Base-by-base conservation (phyloP, 2,329 filamentous ascomycete genomes). In the Aureobasidium subglaciale region DNA sequence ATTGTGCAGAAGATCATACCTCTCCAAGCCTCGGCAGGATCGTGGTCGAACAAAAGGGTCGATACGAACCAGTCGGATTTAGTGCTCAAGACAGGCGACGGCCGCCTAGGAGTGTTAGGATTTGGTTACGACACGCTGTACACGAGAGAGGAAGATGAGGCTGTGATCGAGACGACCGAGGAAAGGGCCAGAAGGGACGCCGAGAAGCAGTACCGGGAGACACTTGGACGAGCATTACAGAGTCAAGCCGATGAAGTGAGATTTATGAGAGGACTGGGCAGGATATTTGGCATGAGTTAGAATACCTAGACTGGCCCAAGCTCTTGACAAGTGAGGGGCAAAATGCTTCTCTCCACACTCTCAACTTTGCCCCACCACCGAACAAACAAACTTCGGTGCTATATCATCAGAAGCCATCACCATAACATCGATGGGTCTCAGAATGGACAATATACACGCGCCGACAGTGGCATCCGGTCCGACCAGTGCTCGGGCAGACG, bases 81-180 rank as follows among this genome's bases (percentile, higher is more conserved):
- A 11, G 69, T 95, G 4, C 76, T 96, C 43, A 96, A 90, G 90
- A 96, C 90, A 0, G 91, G 90, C 16, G 90, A 95, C 37, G 75
- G 75, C 57, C 85, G 84, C 60, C 73, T 96, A 43, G 91, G 90
- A 0, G 75, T 93, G 57, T 69, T 95, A 13, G 71, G 72, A 0
- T 77, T 78, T 61, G 73, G 77, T 5, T 60, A 63, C 18, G 54
- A 49, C 56, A 63, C 56, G 66, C 71, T 60, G 59, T 60, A 56
- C 20, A 22, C 27, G 4, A 13, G 25, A 27, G 75, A 79, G 61
- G 66, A 71, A 52, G 73, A 70, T 16, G 71, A 72, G 43, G 78
- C 83, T 61, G 68, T 69, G 25, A 63, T 67, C 7, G 64, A 67
- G 57, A 62, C 64, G 49, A 65, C 74, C 16, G 74, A 77, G 56